Percentiles rank a stretch among this genome's conserved stretches.
phyloP scores from a whole-genome alignment of 768 basidiomycete genomes.

The Termitomyces sp. region DNA sequence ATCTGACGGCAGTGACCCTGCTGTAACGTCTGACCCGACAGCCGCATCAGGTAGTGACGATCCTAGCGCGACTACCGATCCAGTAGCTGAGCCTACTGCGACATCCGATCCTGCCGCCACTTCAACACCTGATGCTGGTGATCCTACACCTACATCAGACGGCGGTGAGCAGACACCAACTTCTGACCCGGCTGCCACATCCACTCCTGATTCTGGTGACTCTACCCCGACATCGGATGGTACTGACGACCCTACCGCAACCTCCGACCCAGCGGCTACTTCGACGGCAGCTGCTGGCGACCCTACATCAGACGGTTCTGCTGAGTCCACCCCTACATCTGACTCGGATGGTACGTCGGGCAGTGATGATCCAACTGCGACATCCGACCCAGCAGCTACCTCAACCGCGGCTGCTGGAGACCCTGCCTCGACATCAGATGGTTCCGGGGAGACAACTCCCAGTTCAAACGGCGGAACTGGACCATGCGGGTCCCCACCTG shows the following conservation, averaged over 20 bases:
- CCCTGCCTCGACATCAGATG: not conserved
- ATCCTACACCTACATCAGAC: not conserved
- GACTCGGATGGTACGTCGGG: not conserved
- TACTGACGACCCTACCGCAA: not conserved
- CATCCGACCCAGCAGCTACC: not conserved
- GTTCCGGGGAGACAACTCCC: not conserved
- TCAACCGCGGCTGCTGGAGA: not conserved
- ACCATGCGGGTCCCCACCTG: not conserved
- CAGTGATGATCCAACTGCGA: not conserved
- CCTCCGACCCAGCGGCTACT: not conserved
- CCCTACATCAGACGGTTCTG: not conserved
- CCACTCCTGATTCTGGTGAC: not conserved
- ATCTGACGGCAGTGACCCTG: not conserved
- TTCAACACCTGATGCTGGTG: not conserved
- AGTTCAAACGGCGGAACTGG: not conserved
- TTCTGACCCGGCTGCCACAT: not conserved
- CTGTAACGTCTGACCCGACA: not conserved
- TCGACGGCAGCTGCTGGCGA: not conserved
- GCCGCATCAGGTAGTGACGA: not conserved
- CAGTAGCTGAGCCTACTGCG: not conserved
- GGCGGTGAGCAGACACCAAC: not conserved
- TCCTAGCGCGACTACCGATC: not conserved
- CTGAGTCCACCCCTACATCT: not conserved
- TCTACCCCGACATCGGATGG: not conserved
- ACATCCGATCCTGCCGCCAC: not conserved